These are phyloP conservation scores for Botryotinia globosa DNA, from an alignment of 2,329 filamentous ascomycete species.

Conservation along the genomic window DNA sequence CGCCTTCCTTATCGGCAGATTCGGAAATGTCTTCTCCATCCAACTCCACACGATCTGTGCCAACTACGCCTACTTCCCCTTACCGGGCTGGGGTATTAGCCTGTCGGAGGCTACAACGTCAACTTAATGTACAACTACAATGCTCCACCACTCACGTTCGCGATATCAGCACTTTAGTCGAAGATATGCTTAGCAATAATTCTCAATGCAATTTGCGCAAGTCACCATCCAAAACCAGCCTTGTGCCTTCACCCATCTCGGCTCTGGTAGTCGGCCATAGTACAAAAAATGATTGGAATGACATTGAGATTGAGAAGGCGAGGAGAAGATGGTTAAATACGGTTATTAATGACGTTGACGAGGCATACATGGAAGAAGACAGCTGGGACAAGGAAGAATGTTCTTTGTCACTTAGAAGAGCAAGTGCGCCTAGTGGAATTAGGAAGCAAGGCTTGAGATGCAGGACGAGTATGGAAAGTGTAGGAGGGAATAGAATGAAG, in stretches of 20 bases:
- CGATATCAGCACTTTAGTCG: slow-evolving; percentile 23
- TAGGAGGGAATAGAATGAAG: background rate
- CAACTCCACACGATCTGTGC: slow-evolving; percentile 13
- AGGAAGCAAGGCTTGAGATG: slow-evolving; percentile 8
- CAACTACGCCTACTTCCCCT: slow-evolving; percentile 12
- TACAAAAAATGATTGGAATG: background rate
- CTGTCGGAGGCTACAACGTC: slow-evolving; percentile 24
- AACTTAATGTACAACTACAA: slow-evolving; percentile 25
- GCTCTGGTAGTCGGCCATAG: background rate
- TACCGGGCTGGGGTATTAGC: background rate
- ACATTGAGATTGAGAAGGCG: background rate
- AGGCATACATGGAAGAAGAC: slow-evolving; percentile 2
- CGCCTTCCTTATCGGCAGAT: slow-evolving; percentile 14
- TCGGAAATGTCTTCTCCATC: slow-evolving; percentile 10
- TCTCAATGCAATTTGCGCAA: slow-evolving; percentile 21
- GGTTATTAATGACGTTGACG: slow-evolving; percentile 15
- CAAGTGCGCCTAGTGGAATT: slow-evolving; percentile 16
- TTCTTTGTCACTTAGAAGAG: slow-evolving; percentile 8
- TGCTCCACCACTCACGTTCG: slow-evolving; percentile 20
- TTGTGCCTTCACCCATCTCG: background rate
- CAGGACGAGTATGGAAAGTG: slow-evolving; percentile 2
- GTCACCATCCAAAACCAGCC: background rate
- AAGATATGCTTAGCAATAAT: slow-evolving; percentile 23
- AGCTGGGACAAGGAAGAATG: background rate
- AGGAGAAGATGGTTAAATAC: slow-evolving; percentile 11